Percentiles rank a stretch among this genome's conserved stretches.
These are phyloP conservation scores for Trametes versicolor DNA, from an alignment of 1,284 basidiomycete species.

Conservation along the genomic window DNA sequence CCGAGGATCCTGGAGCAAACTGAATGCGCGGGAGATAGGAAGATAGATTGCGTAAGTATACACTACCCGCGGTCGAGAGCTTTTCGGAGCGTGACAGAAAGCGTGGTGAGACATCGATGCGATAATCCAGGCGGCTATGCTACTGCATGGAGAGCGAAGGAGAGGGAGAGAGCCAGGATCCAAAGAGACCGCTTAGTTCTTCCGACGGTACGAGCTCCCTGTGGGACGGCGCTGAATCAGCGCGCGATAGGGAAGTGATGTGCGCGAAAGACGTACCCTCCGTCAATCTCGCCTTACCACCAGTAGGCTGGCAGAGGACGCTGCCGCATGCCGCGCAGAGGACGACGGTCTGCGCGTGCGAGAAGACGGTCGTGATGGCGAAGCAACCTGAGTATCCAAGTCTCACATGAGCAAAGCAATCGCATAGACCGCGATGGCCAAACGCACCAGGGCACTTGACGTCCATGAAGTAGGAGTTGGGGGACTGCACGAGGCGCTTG, in stretches of 20 bases:
- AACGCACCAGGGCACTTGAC: slow-evolving; percentile 97
- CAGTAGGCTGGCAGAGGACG: slow-evolving; percentile 98
- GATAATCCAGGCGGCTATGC: slow-evolving; percentile 39
- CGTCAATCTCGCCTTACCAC: slow-evolving; percentile 98
- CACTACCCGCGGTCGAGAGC: slow-evolving; percentile 38
- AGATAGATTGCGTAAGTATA: slow-evolving; percentile 36
- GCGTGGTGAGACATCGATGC: slow-evolving; percentile 41
- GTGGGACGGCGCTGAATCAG: slow-evolving; percentile 26
- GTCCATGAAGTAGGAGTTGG: slow-evolving; percentile 99
- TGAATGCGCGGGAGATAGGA: slow-evolving; percentile 29
- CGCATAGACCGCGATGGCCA: neutral
- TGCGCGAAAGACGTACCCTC: slow-evolving; percentile 77
- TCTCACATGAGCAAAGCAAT: slow-evolving; percentile 7
- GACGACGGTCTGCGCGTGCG: slow-evolving; percentile 94
- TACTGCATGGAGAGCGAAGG: slow-evolving; percentile 37
- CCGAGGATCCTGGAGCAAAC: slow-evolving; percentile 10
- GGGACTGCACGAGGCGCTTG: slow-evolving; percentile 98
- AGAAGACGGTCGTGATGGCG: slow-evolving; percentile 95
- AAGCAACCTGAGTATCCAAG: slow-evolving; percentile 77
- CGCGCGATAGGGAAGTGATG: slow-evolving; percentile 11
- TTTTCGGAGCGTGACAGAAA: slow-evolving; percentile 35
- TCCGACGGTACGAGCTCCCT: slow-evolving; percentile 91
- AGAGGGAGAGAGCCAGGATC: slow-evolving; percentile 36
- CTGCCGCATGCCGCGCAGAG: slow-evolving; percentile 94
- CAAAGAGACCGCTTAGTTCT: slow-evolving; percentile 66